These are phyloP conservation scores for Cyberlindnera misumaiensis DNA, from an alignment of 805 yeast genomes.

Conservation along the genomic window DNA sequence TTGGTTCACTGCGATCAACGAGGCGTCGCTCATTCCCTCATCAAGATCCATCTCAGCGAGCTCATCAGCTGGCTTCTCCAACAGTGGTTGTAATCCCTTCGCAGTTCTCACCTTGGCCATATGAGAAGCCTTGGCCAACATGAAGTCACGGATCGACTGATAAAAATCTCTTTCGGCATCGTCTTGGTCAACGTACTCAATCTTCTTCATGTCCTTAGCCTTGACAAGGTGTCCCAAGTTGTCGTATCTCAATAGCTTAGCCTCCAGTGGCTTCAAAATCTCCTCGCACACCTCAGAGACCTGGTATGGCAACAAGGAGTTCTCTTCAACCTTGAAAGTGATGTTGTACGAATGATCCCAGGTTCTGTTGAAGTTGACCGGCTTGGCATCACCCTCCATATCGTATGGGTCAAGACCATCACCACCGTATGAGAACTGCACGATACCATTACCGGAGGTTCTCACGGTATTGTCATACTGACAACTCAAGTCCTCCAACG, in stretches of 20 bases:
- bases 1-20: conserved; percentile 50
- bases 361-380: conserved; percentile 87
- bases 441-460: conserved; percentile 92
- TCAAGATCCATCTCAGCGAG: conserved; percentile 34
- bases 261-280: conserved; percentile 56
- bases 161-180: conserved; percentile 89
- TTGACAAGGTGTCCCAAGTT: conserved; percentile 55
- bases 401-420: conserved; percentile 97
- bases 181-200: conserved; percentile 69
- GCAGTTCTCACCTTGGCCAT: conserved; percentile 52
- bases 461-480: conserved; percentile 93
- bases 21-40: conserved; percentile 27
- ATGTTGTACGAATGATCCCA: conserved; percentile 89
- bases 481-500: conserved; percentile 90
- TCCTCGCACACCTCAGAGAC: conserved; percentile 48
- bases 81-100: conserved; percentile 41
- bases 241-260: conserved; percentile 57
- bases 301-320: conserved; percentile 64
- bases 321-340: conserved; percentile 50
- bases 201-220: conserved; percentile 37
- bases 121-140: conserved; percentile 46
- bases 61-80: conserved; percentile 39
- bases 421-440: conserved; percentile 97
- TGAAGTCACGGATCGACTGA: conserved; percentile 61
- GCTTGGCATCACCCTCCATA: conserved; percentile 98